phyloP scores from a whole-genome alignment of 2,329 filamentous ascomycete species.

The Alternaria sp. region DNA sequence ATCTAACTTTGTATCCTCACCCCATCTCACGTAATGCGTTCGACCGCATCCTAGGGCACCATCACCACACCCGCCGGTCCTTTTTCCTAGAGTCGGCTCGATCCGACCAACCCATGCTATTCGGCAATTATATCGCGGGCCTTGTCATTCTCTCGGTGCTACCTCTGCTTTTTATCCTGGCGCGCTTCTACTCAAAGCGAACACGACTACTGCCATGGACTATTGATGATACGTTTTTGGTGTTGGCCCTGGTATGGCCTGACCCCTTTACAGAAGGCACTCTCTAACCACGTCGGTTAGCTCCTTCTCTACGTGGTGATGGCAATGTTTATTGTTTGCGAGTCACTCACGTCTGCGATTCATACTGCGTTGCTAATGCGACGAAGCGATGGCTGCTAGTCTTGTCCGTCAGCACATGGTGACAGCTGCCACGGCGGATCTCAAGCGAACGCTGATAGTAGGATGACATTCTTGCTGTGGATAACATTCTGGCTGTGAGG shows the following conservation, averaged over 20 bases:
- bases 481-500: too few species aligned
- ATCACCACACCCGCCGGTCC: constrained; percentile 1
- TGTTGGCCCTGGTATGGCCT: constrained; percentile 24
- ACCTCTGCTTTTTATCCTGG: constrained; percentile 23
- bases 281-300: constrained; percentile 11
- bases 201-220: constrained; percentile 21
- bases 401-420: constrained; percentile 17
- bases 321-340: constrained; percentile 21
- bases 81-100: background rate
- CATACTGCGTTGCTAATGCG: constrained; percentile 8
- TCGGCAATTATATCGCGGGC: constrained; percentile 15
- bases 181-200: constrained; percentile 28
- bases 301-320: constrained; percentile 23
- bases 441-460: constrained; percentile 25
- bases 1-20: constrained; percentile 1
- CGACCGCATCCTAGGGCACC: constrained; percentile 10
- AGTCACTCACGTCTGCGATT: constrained; percentile 3
- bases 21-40: constrained; percentile 9
- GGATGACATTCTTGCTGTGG: too few species aligned
- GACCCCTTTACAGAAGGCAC: background rate
- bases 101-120: constrained; percentile 12
- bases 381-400: constrained; percentile 22
- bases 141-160: constrained; percentile 23
- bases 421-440: constrained; percentile 8
- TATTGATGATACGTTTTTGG: constrained; percentile 30